phyloP scores from a whole-genome alignment of 2,329 filamentous ascomycete species.

The Botrytis elliptica region DNA sequence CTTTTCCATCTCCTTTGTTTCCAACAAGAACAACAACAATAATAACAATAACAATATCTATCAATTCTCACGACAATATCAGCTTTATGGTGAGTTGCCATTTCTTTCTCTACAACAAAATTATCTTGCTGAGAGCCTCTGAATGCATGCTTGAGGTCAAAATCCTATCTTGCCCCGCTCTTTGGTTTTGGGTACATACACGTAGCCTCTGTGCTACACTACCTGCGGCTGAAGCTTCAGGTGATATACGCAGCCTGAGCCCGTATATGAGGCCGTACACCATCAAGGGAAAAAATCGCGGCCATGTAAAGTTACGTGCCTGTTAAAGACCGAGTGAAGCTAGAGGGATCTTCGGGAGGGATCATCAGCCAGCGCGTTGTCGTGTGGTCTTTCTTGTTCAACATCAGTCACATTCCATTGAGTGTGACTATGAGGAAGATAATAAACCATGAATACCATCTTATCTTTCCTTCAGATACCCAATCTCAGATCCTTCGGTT shows the following conservation, averaged over 20 bases:
- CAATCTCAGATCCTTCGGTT: not conserved
- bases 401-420: not conserved
- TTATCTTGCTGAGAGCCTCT: not conserved
- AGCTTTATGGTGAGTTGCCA: not conserved
- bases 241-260: not conserved
- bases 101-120: not conserved
- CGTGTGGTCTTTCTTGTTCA: not conserved
- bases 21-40: not conserved
- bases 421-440: not conserved
- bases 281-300: not conserved
- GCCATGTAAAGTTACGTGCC: slow-evolving; percentile 5
- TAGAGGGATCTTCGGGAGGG: not conserved
- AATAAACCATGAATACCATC: not conserved
- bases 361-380: not conserved
- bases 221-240: not conserved
- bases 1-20: not conserved
- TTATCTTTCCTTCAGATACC: not conserved
- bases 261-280: not conserved
- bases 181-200: not conserved
- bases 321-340: not conserved
- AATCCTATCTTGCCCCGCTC: not conserved
- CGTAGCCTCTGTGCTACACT: not conserved
- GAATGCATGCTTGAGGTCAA: not conserved
- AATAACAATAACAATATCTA: not conserved
- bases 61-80: not conserved